Percentiles rank a stretch among this genome's conserved stretches.
These are phyloP conservation scores for Hypoxylon sp. DNA, from an alignment of 2,329 filamentous ascomycete species.

Conservation along the genomic window DNA sequence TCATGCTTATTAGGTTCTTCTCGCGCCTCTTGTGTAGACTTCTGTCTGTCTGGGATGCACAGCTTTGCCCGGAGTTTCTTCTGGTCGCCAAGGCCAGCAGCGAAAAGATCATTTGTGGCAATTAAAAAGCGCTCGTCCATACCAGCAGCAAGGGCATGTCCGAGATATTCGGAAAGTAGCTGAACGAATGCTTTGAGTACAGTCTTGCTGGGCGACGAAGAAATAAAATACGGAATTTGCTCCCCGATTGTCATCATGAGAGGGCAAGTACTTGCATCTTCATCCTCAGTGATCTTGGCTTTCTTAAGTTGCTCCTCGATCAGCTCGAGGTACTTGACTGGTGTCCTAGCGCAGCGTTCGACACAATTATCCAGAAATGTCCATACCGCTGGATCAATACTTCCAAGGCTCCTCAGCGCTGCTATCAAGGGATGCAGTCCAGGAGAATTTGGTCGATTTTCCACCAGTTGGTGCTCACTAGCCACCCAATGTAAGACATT, in stretches of 20 bases:
- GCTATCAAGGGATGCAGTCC: conserved; percentile 64
- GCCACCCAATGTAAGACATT: conserved; percentile 73
- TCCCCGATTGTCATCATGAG: conserved; percentile 79
- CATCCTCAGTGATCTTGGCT: conserved; percentile 47
- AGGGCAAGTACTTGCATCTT: conserved; percentile 67
- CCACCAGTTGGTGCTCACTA: conserved; percentile 76
- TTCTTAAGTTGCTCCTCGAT: conserved; percentile 60
- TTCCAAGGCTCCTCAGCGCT: conserved; percentile 55
- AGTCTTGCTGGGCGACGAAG: conserved; percentile 61
- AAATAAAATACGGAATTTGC: conserved; percentile 80
- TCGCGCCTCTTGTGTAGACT: conserved; percentile 4
- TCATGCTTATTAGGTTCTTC: background rate
- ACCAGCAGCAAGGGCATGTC: conserved; percentile 65
- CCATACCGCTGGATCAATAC: conserved; percentile 64
- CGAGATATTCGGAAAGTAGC: conserved; percentile 73
- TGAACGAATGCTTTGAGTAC: conserved; percentile 64
- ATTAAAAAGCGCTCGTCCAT: conserved; percentile 64
- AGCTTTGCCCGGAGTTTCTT: conserved; percentile 57
- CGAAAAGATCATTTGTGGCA: conserved; percentile 61
- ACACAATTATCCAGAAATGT: conserved; percentile 87
- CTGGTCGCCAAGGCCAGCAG: conserved; percentile 54
- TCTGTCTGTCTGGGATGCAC: conserved; percentile 41
- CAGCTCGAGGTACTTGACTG: conserved; percentile 86
- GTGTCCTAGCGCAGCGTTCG: conserved; percentile 78
- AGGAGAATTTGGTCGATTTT: conserved; percentile 58